Evolutionary conservation across 495 filamentous ascomycete species (phyloP), one percentile per base, ranked within the genome.

Genomic region (Aspergillus asperescens): DNA sequence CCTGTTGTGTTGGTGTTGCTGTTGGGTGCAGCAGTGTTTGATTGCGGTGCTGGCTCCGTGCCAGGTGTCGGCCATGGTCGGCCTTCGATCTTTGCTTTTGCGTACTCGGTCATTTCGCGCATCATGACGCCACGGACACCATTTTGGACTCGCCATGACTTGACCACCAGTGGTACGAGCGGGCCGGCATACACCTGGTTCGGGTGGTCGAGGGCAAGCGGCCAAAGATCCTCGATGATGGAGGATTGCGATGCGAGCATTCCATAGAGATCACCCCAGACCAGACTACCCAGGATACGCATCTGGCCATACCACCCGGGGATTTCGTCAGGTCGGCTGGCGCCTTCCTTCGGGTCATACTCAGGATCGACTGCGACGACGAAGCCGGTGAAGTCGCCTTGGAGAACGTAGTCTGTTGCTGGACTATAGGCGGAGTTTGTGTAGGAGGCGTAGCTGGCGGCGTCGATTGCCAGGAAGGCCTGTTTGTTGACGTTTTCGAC

Each of bases 261-360:
- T 2, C 62, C 61, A 45, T 48, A 67, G 6, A 73, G 43, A 28
- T 73, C 69, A 3, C 64, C 56, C 66, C 64, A 73, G 34, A 73
- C 38, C 1, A 71, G 58, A 16, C 58, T 64, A 20, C 61, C 67
- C 1, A 67, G 52, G 19, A 73, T 58, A 7, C 60, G 62, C 60
- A 73, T 63, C 6, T 63, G 50, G 1, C 69, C 68, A 2, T 8
- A 34, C 48, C 58, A 69, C 0, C 59, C 62, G 16, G 64, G 60
- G 0, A 42, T 57, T 37, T 63, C 56, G 5, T 67, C 48, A 0
- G 57, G 45, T 22, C 56, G 60, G 12, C 54, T 23, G 20, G 39
- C 29, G 7, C 49, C 40, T 20, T 62, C 47, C 10, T 53, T 7
- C 0, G 54, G 35, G 28, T 65, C 57, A 27, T 53, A 69, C 0